Conservation (phyloP, 345 rosid genomes). For the Eucalyptus fibrosa region DNA sequence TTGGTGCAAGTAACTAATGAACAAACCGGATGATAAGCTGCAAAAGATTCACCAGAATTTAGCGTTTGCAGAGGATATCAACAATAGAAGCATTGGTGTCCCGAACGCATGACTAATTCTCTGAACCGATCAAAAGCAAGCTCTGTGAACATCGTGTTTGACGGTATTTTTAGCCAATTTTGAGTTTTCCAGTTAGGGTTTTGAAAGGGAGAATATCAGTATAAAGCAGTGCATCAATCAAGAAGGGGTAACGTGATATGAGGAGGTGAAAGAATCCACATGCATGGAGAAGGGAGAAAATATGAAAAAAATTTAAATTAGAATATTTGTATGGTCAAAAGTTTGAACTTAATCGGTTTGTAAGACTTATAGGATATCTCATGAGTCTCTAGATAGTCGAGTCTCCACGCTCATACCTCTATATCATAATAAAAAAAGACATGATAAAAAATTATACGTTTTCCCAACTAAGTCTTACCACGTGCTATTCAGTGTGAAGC, state of each 20-base stretch:
- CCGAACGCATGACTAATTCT: neutral
- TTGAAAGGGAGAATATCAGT: neutral
- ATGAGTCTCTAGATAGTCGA: neutral
- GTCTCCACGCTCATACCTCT: accelerated
- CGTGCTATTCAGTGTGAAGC: neutral
- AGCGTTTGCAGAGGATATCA: neutral
- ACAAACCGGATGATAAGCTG: neutral
- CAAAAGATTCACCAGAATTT: neutral
- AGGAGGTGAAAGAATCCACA: neutral
- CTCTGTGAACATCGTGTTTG: neutral
- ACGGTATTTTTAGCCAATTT: neutral
- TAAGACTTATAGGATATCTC: accelerated
- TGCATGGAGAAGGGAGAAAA: neutral
- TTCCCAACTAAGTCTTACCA: neutral
- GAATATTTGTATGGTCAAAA: accelerated
- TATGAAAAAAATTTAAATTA: neutral
- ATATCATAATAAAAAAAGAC: neutral
- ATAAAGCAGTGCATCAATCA: neutral
- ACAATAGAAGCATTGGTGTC: neutral
- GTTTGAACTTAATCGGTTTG: accelerated
- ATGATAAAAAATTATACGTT: neutral
- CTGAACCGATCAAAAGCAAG: neutral
- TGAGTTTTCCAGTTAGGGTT: neutral
- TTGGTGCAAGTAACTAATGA: neutral
- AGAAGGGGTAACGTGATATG: neutral